Conservation (phyloP, 306 rosid species). For the Glycine latifolia region DNA sequence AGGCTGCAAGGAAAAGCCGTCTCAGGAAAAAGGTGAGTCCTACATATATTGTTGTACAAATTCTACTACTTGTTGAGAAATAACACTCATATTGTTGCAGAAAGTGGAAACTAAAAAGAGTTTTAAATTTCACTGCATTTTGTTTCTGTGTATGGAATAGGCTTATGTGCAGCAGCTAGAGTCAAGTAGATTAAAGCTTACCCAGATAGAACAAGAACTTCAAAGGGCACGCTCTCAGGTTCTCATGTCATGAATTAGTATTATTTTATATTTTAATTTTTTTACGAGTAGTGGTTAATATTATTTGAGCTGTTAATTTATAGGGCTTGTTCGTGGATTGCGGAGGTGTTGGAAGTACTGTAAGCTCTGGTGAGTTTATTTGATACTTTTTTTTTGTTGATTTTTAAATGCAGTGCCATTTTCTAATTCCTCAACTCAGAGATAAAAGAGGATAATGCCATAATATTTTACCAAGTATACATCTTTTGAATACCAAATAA, state of each 20-base stretch:
- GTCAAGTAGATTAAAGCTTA: slow-evolving; percentile 84
- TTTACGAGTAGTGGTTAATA: slow-evolving; percentile 1
- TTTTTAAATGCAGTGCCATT: slow-evolving; percentile 5
- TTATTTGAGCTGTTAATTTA: slow-evolving; percentile 33
- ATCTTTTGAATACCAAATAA: slow-evolving; percentile 18
- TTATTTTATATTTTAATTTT: neutral
- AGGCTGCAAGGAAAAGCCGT: slow-evolving; percentile 72
- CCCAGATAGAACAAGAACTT: slow-evolving; percentile 92
- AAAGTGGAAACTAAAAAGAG: slow-evolving; percentile 1
- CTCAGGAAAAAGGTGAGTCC: slow-evolving; percentile 81
- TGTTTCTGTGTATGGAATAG: slow-evolving; percentile 44
- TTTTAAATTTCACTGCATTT: neutral
- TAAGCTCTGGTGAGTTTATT: slow-evolving; percentile 74
- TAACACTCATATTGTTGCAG: neutral
- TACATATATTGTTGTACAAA: neutral
- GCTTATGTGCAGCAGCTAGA: slow-evolving; percentile 96
- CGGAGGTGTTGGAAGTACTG: slow-evolving; percentile 66
- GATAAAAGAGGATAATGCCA: slow-evolving; percentile 1
- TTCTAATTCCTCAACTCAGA: neutral
- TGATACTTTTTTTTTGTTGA: neutral
- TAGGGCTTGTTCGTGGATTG: slow-evolving; percentile 77
- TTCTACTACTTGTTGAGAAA: slow-evolving; percentile 11
- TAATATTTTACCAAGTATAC: neutral
- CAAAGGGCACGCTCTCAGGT: slow-evolving; percentile 94
- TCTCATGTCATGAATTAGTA: slow-evolving; percentile 13